A percentile compares a stretch with the other conserved stretches of the same genome.
These are phyloP conservation scores for Saccharum hybrid DNA, from an alignment of 202 grass and related monocot species.

Conservation along the genomic window DNA sequence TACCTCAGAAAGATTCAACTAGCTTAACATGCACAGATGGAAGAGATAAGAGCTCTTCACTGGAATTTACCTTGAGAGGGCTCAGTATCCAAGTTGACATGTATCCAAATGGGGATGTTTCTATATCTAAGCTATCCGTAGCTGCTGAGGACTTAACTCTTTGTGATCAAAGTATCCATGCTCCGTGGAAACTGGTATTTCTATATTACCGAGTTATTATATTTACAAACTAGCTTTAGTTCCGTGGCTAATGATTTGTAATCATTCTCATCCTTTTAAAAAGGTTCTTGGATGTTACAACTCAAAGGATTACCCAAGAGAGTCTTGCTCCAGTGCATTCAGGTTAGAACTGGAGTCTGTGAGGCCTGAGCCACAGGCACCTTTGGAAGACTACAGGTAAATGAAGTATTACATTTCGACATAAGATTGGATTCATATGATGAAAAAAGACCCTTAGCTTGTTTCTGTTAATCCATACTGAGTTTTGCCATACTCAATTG, in stretches of 20 bases:
- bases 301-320: slow-evolving; percentile 86
- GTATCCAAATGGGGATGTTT: slow-evolving; percentile 87
- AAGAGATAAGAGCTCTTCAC: slow-evolving; percentile 66
- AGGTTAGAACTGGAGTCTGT: slow-evolving; percentile 85
- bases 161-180: slow-evolving; percentile 78
- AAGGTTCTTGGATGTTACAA: slow-evolving; percentile 89
- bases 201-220: slow-evolving; percentile 42
- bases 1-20: slow-evolving; percentile 47
- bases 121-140: slow-evolving; percentile 72
- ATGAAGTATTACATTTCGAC: slow-evolving; percentile 1
- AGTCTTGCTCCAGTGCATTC: slow-evolving; percentile 86
- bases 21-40: slow-evolving; percentile 45
- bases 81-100: slow-evolving; percentile 80
- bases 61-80: slow-evolving; percentile 74
- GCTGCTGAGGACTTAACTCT: slow-evolving; percentile 73
- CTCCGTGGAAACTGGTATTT: slow-evolving; percentile 96
- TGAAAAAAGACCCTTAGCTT: neutral
- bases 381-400: slow-evolving; percentile 98
- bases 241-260: slow-evolving; percentile 40
- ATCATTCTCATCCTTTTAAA: slow-evolving; percentile 38
- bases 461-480: slow-evolving; percentile 15
- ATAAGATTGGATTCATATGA: slow-evolving; percentile 27
- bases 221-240: slow-evolving; percentile 28
- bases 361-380: slow-evolving; percentile 74
- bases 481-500: slow-evolving; percentile 6